Base-by-base conservation (phyloP, 2,329 filamentous ascomycete genomes). In the Aspergillus flavus region DNA sequence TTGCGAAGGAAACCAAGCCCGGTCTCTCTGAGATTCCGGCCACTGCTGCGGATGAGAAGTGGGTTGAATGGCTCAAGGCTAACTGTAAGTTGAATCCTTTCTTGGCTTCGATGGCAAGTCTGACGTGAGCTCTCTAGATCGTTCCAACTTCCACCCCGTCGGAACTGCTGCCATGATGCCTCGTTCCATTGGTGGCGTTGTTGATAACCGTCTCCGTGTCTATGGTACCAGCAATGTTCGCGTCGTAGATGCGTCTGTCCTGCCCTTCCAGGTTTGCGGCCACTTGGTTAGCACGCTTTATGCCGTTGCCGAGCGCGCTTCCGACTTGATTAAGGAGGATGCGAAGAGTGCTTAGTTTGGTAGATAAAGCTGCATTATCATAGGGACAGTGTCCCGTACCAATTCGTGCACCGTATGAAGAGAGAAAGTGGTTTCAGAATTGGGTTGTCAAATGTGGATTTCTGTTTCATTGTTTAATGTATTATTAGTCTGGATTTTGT, bases 131-230 rank as follows among this genome's bases (percentile, higher is more conserved):
- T 12, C 23, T 16, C 3, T 21, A 72, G 70, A 73, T 54, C 61
- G 69, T 28, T 72, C 75, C 11, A 73, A 74, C 56, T 76, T 68
- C 63, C 76, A 78, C 58, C 69, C 72, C 4, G 68, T 72, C 34
- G 73, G 75, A 21, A 76, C 73, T 6, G 69, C 71, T 14, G 71
- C 75, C 28, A 78, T 78, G 75, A 61, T 76, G 57, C 75, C 75
- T 23, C 64, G 69, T 23, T 64, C 70, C 1, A 67, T 66, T 28
- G 74, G 75, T 43, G 75, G 78, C 19, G 78, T 80, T 10, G 73
- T 78, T 4, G 64, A 69, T 50, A 46, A 66, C 6, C 64, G 66
- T 1, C 68, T 78, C 28, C 68, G 64, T 12, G 76, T 78, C 11
- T 75, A 77, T 64, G 74, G 75, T 9, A 77, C 76, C 1, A 67